A percentile compares a stretch with the other conserved stretches of the same genome.
These are phyloP conservation scores for Lentinula guzmanii DNA, from an alignment of 768 basidiomycete species.

Conservation along the genomic window DNA sequence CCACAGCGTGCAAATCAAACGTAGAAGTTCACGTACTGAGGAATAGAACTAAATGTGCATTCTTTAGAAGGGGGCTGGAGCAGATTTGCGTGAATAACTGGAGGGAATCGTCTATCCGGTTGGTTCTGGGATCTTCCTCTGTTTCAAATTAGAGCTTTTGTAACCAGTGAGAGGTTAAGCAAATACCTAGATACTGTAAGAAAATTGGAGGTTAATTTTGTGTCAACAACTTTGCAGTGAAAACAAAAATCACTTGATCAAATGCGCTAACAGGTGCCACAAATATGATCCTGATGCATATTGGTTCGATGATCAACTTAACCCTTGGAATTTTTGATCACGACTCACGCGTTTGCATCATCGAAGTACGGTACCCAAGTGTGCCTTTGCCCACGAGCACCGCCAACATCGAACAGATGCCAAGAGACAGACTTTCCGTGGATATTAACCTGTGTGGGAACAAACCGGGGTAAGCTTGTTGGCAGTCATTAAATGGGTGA, in stretches of 20 bases:
- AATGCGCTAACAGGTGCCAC: constrained; percentile 76
- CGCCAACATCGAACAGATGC: constrained; percentile 71
- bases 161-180: constrained; percentile 3
- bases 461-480: not conserved
- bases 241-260: constrained; percentile 48
- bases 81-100: constrained; percentile 85
- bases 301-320: not conserved
- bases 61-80: constrained; percentile 73
- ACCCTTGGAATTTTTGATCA: not conserved
- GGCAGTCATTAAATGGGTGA: not conserved
- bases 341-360: constrained; percentile 52
- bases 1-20: not conserved
- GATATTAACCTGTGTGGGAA: constrained; percentile 32
- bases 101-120: constrained; percentile 84
- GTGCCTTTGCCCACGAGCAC: constrained; percentile 66
- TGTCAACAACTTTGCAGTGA: not conserved
- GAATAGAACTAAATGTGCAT: constrained; percentile 54
- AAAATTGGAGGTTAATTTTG: not conserved
- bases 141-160: constrained; percentile 5
- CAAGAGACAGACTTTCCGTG: constrained; percentile 73
- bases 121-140: constrained; percentile 85
- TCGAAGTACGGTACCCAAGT: constrained; percentile 77
- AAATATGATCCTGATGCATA: constrained; percentile 49
- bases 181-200: not conserved
- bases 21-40: constrained; percentile 34